Base-by-base conservation (phyloP, 345 rosid genomes). In the Trapa incisa region DNA sequence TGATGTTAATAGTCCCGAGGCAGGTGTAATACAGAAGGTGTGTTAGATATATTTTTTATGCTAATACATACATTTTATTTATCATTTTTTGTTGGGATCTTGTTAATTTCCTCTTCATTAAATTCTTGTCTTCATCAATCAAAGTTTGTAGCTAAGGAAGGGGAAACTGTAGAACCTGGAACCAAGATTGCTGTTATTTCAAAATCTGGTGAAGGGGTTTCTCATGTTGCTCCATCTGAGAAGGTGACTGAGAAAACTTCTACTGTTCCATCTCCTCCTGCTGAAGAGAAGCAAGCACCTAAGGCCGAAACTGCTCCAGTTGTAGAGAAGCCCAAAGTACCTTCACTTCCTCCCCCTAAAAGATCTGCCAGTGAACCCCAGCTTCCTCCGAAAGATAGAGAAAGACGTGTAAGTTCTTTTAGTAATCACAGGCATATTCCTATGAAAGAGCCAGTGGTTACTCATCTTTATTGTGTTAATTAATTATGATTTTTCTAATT, bases 371-470 rank as follows among this genome's bases (percentile, higher is more conserved):
- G 86, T 35, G 99, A 91, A 70, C 99, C 99, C 7, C 89, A 87
- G 74, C 97, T 95, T 67, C 99, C 99, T 56, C 99, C 99, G 2
- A 95, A 95, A 82, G 99, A 91, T 36, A 85, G 94, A 73, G 99
- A 95, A 83, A 91, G 99, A 86, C 78, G 97, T 63, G 99, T 91
- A 80, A 72, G 92, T 67, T 15, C 50, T 66, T 56, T 29, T 42
- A 22, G 39, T 62, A 12, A 32, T 60, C 14, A 32, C 38, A 45
- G 33, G 22, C 22, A 60, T 15, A 16, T 32, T 32, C 3, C 13
- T 7, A 45, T 45, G 13, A 45, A 1, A 5, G 11, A 13, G 13
- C 11, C 48, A 45, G 13, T 45, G 48, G 11, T 45, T 45, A 45
- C 48, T 45, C 13, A 11, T 45, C 48, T 13, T 45, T 45, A 45